These are phyloP conservation scores for Trichoderma koningii DNA, from an alignment of 2,329 filamentous ascomycete species.

Conservation along the genomic window DNA sequence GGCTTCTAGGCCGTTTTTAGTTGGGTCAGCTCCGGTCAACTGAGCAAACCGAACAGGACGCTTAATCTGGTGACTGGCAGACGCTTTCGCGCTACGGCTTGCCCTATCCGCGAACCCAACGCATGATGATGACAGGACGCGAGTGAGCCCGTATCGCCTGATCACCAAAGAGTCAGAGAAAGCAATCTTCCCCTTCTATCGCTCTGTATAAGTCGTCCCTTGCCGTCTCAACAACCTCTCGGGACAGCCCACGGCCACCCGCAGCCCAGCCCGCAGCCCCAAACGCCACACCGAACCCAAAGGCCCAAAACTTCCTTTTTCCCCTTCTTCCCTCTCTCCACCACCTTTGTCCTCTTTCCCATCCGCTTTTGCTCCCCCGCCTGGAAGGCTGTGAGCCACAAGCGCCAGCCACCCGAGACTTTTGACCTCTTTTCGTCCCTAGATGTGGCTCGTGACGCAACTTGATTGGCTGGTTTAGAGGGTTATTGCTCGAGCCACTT, in stretches of 20 bases:
- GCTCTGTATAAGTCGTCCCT: neutral
- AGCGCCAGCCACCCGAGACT: constrained; percentile 17
- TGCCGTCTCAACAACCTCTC: constrained; percentile 22
- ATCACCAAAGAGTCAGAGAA: neutral
- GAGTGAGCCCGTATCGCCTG: neutral
- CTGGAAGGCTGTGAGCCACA: constrained; percentile 3
- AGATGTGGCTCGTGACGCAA: constrained; percentile 18
- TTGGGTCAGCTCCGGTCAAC: constrained; percentile 1
- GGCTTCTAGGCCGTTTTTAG: constrained; percentile 1
- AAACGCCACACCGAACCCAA: constrained; percentile 4
- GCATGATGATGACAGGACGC: neutral
- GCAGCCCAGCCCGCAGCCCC: constrained; percentile 2
- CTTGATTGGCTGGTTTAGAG: neutral
- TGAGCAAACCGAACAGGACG: neutral
- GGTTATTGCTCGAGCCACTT: constrained; percentile 11
- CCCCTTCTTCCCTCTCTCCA: neutral
- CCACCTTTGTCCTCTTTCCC: neutral
- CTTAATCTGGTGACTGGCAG: neutral
- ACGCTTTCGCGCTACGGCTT: neutral
- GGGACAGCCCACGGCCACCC: constrained; percentile 19
- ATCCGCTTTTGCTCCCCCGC: constrained; percentile 8
- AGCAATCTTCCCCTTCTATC: too few relatives aligned
- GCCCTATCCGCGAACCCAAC: neutral
- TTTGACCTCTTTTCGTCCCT: neutral
- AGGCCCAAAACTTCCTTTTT: neutral